Percentiles rank a stretch among this genome's conserved stretches.
Evolutionary conservation across 306 rosid species (phyloP).

Genomic region (Abrus precatorius): DNA sequence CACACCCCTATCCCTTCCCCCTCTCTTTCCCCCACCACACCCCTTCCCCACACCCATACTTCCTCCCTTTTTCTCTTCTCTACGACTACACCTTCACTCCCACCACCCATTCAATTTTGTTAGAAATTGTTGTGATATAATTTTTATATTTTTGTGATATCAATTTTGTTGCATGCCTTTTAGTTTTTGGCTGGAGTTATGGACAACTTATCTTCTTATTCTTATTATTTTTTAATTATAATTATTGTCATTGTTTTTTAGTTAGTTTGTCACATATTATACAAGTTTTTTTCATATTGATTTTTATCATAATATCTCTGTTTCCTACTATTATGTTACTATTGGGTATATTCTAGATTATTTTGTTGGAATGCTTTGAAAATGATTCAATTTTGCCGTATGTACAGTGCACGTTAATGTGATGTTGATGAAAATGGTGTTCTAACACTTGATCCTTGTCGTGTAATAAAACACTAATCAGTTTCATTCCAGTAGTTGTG

Average conservation of each 20-base stretch:
- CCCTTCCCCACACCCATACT: no score
- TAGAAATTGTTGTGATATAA: no score
- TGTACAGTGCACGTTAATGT: conserved; percentile 72
- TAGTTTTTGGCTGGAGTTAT: neutral
- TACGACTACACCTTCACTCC: no score
- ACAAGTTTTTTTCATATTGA: conserved; percentile 5
- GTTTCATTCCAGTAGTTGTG: conserved; percentile 73
- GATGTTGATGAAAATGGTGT: conserved; percentile 89
- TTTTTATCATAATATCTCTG: neutral
- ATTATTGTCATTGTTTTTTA: neutral
- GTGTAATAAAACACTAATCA: conserved; percentile 79
- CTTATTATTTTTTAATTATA: neutral
- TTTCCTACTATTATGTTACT: neutral
- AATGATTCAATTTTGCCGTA: conserved; percentile 56
- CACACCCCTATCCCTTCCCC: no score
- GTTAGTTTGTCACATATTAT: neutral
- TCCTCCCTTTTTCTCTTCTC: no score
- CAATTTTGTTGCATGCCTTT: conserved; percentile 15
- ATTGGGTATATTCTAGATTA: conserved; percentile 41
- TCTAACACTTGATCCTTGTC: conserved; percentile 74
- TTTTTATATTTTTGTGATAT: no score
- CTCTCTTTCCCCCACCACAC: no score
- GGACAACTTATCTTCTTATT: neutral
- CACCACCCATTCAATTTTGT: no score
- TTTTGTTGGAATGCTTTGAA: conserved; percentile 36